These are phyloP conservation scores for Epichloe sp. DNA, from an alignment of 2,329 filamentous ascomycete species.

Conservation along the genomic window DNA sequence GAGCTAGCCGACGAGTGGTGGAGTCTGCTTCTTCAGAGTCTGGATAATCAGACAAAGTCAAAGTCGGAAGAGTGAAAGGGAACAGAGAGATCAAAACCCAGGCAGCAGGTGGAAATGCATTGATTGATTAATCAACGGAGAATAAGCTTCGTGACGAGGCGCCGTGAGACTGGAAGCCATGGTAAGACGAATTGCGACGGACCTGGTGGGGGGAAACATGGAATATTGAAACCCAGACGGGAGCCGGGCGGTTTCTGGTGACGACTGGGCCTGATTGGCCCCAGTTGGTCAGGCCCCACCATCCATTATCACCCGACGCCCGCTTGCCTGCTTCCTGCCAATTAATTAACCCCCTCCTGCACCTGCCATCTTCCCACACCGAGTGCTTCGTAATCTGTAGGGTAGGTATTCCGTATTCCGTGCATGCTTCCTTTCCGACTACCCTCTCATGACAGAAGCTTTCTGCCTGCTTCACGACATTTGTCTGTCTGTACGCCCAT, in stretches of 20 bases:
- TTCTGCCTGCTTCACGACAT: background rate
- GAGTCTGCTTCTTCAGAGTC: background rate
- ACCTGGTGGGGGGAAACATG: background rate
- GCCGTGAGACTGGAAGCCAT: background rate
- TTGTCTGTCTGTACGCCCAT: background rate
- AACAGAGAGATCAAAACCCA: background rate
- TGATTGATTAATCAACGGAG: background rate
- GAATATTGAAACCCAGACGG: no score
- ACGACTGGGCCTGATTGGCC: no score
- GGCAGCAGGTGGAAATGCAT: background rate
- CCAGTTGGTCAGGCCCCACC: background rate
- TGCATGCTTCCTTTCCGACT: background rate
- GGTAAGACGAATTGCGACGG: background rate
- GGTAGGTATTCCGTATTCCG: no score
- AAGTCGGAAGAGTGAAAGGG: background rate
- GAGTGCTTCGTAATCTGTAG: background rate
- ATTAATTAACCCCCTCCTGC: background rate
- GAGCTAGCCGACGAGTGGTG: background rate
- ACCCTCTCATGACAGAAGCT: background rate
- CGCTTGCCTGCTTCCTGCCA: no score
- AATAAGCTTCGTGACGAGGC: background rate
- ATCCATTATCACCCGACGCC: no score
- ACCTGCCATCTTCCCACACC: background rate
- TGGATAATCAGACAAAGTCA: background rate
- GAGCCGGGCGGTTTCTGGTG: no score